Evolutionary conservation across 2,329 filamentous ascomycete species (phyloP), one percentile per base, ranked within the genome.

Genomic region (Fusarium falciforme): DNA sequence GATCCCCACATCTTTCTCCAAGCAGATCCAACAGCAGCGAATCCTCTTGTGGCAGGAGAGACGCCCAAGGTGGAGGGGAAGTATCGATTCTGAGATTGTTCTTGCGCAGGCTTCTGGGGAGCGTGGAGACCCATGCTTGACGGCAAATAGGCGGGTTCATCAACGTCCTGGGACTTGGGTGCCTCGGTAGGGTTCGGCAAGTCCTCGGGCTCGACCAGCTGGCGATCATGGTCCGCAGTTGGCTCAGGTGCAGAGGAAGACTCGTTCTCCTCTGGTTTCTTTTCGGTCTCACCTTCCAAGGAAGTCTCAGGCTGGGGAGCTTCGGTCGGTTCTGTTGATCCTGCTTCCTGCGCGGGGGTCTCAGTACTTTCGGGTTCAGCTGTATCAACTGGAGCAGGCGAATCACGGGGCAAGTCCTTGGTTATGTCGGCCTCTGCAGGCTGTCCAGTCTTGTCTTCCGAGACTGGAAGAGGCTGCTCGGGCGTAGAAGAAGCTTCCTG

Each of bases 1-100:
- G 71, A 72, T 42, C 74, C 74, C 74, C 74, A 76, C 69, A 76
- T 71, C 35, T 66, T 75, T 42, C 64, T 73, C 60, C 76, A 76
- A 27, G 66, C 66, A 47, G 68, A 71, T 10, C 68, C 68, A 17
- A 63, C 20, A 20, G 61, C 69, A 14, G 60, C 64, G n/a, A 75
- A 71, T 35, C 73, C 68, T 38, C 68, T 69, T 11, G 72, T 62
- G 16, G 67, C 64, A 27, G 76, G 76, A 22, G 76, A 66, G 22
- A 61, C 67, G 14, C 75, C 67, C 12, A 76, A 66, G 12, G 76
- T 68, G n/a, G 74, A 74, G 33, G 76, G 72, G 35, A 76, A 78
- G 61, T 75, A 77, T 55, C 67, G 67, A 16, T 40, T 73, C 33
- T 68, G 63, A n/a, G 52, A 33, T 31, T 67, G 68, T n/a, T 68